A percentile compares a stretch with the other conserved stretches of the same genome.
phyloP scores from a whole-genome alignment of 176 grass and related monocot species.

The Aechmea fasciata region DNA sequence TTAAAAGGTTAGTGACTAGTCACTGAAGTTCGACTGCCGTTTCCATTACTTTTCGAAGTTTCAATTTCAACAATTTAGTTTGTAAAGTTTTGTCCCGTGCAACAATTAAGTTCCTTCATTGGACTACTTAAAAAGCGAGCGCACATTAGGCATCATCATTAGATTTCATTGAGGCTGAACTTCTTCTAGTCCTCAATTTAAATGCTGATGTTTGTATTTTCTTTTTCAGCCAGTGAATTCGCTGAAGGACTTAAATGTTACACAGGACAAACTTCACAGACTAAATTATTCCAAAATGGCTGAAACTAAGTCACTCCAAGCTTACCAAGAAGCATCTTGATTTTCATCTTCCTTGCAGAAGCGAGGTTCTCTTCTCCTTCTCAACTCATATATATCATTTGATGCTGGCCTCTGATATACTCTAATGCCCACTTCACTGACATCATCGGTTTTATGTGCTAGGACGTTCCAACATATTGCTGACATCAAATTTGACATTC shows the following conservation, averaged over 20 bases:
- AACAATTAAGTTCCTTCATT: too few relatives aligned
- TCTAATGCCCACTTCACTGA: conserved; percentile 68
- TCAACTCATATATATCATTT: conserved; percentile 75
- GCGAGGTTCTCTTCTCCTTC: conserved; percentile 67
- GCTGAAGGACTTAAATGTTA: neutral
- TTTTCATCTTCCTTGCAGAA: conserved; percentile 88
- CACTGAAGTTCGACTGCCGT: too few relatives aligned
- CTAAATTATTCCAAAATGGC: conserved; percentile 6
- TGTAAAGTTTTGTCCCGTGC: too few relatives aligned
- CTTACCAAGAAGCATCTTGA: conserved; percentile 65
- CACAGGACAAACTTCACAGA: conserved; percentile 11
- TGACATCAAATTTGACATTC: conserved; percentile 71
- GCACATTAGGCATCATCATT: too few relatives aligned
- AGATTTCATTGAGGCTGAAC: too few relatives aligned
- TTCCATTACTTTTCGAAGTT: conserved; percentile 4
- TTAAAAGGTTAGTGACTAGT: too few relatives aligned
- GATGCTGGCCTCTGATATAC: conserved; percentile 92
- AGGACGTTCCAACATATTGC: conserved; percentile 75
- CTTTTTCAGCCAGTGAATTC: too few relatives aligned
- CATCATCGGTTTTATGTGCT: conserved; percentile 73
- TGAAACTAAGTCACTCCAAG: conserved; percentile 7
- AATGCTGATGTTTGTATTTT: too few relatives aligned
- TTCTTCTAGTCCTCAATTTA: too few relatives aligned
- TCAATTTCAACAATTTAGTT: neutral
- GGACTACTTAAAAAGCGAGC: too few relatives aligned